Evolutionary conservation across 129 eudicot species (phyloP), one percentile per base, ranked within the genome.

Genomic region (Oenanthe sinensis): DNA sequence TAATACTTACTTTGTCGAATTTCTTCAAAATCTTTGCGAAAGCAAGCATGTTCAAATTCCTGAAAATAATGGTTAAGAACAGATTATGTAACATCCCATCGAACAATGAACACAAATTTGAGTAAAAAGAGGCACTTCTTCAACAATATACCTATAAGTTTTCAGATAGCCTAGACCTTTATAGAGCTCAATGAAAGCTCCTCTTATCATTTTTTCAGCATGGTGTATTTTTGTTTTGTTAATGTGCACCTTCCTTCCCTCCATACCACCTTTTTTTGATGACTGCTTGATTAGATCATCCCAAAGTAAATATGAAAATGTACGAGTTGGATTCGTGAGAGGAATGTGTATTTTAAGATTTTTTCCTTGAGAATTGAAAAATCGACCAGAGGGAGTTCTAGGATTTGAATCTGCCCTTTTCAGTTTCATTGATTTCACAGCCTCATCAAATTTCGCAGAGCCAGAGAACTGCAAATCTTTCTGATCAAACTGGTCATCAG

Each of bases 1-100:
- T 77, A 40, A 42, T 45, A 78, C 97, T 87, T 86, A 96, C 99
- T 85, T 92, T 96, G 93, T 96, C 99, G 68, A 96, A 90, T 82
- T 96, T 96, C 94, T 96, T 96, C 84, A 96, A 88, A 83, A 96
- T 96, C 86, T 96, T 96, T 11, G 84, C 90, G 65, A 96, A 96
- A 68, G 99, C 99, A 77, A 92, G 99, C 99, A 96, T 89, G 97
- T 96, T 96, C 87, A 96, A 84, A 84, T 92, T 89, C 97, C 99
- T 96, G 86, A 55, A 43, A 83, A 77, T 47, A 44, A 78, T 42
- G 48, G 67, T 22, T 17, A 33, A 52, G 50, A 20, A 17, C 42
- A 28, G 77, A 28, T 22, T 19, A 43, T 22, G 76, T 75, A 44
- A 39, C 39, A 6, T 76, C 28, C n/a, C 40, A 24, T 46, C 13